A percentile compares a stretch with the other conserved stretches of the same genome.
Conservation (phyloP, 2,329 filamentous ascomycete species). For the Plectosphaerella cucumerina region DNA sequence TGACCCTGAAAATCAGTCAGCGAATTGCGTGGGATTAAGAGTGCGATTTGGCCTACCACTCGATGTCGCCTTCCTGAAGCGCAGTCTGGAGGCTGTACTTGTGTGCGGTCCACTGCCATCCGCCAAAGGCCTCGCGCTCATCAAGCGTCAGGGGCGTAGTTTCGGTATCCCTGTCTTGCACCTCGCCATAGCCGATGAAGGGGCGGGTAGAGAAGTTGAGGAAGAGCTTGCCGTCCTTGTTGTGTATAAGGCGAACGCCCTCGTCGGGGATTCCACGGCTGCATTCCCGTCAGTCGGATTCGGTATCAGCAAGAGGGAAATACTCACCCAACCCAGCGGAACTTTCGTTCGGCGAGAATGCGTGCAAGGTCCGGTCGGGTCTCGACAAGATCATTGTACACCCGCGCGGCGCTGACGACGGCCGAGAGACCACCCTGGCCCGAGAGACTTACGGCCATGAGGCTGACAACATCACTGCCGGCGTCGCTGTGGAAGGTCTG, state of each 20-base stretch:
- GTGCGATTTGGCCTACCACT: background rate
- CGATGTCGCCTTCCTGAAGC: background rate
- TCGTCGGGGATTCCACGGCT: background rate
- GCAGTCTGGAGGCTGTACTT: background rate
- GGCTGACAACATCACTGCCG: background rate
- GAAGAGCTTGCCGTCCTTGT: background rate
- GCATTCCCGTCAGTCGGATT: background rate
- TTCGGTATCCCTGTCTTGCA: background rate
- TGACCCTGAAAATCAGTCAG: background rate
- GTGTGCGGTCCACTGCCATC: background rate
- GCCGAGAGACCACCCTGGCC: background rate
- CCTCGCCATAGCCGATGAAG: background rate
- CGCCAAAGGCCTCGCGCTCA: background rate
- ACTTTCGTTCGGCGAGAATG: background rate
- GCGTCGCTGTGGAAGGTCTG: background rate
- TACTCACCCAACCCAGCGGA: background rate
- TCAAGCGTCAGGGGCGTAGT: background rate
- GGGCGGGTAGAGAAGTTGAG: background rate
- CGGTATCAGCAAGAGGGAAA: background rate
- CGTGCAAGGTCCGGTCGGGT: background rate
- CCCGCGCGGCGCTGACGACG: background rate
- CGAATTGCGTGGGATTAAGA: too few relatives aligned
- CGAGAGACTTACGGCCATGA: background rate
- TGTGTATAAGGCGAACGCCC: background rate
- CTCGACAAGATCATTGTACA: background rate